Percentiles rank a stretch among this genome's conserved stretches.
These are phyloP conservation scores for Penicillium tannophilum DNA, from an alignment of 495 filamentous ascomycete species.

Conservation along the genomic window DNA sequence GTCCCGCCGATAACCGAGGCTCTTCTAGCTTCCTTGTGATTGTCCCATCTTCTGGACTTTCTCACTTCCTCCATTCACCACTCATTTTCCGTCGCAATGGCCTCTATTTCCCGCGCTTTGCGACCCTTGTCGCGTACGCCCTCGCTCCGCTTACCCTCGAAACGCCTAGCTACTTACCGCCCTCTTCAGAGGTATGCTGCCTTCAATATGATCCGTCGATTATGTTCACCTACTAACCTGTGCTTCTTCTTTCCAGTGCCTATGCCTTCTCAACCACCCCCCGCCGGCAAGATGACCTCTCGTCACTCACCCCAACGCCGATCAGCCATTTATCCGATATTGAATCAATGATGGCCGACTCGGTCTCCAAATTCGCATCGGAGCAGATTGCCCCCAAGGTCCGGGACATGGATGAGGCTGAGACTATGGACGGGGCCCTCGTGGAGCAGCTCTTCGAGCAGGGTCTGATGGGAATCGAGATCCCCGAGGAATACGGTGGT, in stretches of 20 bases:
- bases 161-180: conserved; percentile 41
- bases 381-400: conserved; percentile 89
- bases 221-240: not conserved
- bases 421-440: conserved; percentile 85
- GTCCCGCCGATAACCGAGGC: conserved; percentile 46
- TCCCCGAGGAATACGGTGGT: conserved; percentile 95
- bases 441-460: conserved; percentile 97
- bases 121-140: conserved; percentile 67
- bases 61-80: not conserved
- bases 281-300: conserved; percentile 63
- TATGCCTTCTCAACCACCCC: conserved; percentile 74
- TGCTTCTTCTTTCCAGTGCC: conserved; percentile 41
- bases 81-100: conserved; percentile 52
- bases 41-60: conserved; percentile 11
- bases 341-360: conserved; percentile 84
- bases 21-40: conserved; percentile 36
- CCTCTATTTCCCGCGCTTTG: conserved; percentile 67
- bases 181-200: conserved; percentile 45
- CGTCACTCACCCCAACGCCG: conserved; percentile 79
- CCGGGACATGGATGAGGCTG: conserved; percentile 96
- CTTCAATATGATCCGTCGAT: not conserved
- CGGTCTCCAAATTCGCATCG: conserved; percentile 86
- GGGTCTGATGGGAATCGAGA: conserved; percentile 95
- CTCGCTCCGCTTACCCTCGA: conserved; percentile 46
- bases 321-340: conserved; percentile 93